Conservation (phyloP, 2,329 filamentous ascomycete species). For the Penicillium glabrum region DNA sequence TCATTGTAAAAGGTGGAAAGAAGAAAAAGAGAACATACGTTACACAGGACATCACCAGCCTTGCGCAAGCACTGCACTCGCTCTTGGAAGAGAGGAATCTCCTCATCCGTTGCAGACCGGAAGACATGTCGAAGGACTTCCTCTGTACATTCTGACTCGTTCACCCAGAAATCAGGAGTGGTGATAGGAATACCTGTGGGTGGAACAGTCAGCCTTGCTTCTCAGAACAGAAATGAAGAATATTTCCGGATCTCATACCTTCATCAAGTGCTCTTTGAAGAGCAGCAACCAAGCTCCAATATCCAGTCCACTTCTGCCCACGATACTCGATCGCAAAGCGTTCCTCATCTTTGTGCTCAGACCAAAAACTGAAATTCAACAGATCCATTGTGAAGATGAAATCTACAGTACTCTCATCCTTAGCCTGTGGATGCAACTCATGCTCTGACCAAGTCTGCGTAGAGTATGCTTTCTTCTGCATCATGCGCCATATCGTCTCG, state of each 20-base stretch:
- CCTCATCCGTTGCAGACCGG: conserved; percentile 78
- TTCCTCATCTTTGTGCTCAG: conserved; percentile 65
- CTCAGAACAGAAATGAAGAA: background rate
- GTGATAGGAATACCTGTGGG: conserved; percentile 78
- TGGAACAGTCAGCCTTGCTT: background rate
- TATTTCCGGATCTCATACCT: conserved; percentile 48
- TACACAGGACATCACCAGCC: conserved; percentile 74
- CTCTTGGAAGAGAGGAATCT: conserved; percentile 80
- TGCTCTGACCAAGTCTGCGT: conserved; percentile 84
- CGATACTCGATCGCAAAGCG: conserved; percentile 81
- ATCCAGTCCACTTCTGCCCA: conserved; percentile 83
- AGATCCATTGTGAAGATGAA: conserved; percentile 99
- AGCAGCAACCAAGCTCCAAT: conserved; percentile 89
- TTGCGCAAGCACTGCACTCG: conserved; percentile 78
- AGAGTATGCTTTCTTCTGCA: conserved; percentile 81
- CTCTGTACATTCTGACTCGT: conserved; percentile 72
- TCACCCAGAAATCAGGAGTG: conserved; percentile 80
- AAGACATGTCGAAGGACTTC: conserved; percentile 76
- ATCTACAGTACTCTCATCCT: conserved; percentile 75
- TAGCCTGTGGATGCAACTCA: conserved; percentile 81
- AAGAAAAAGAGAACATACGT: conserved; percentile 52
- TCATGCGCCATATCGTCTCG: conserved; percentile 72
- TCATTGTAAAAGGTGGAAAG: background rate
- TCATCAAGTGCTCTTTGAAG: conserved; percentile 87
- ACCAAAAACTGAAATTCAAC: conserved; percentile 98